phyloP scores from a whole-genome alignment of 148 eudicot genomes.

The Fagopyrum tataricum region DNA sequence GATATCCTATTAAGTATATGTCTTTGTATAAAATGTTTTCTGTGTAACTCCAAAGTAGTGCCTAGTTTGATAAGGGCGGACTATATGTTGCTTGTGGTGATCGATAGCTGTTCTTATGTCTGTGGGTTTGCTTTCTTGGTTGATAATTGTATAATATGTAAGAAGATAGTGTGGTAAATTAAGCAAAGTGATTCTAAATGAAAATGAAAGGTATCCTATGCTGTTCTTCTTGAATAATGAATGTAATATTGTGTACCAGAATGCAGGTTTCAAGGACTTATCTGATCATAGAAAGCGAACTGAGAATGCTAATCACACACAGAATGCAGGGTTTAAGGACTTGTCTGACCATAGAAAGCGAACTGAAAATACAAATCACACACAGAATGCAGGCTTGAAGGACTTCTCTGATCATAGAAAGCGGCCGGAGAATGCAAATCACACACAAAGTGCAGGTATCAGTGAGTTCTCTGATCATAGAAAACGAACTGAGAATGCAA shows the following conservation, averaged over 20 bases:
- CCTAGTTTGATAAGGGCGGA: neutral
- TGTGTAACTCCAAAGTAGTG: neutral
- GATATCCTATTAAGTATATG: neutral
- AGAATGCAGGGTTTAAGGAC: constrained; percentile 17
- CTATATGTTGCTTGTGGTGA: neutral
- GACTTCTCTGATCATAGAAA: constrained; percentile 39
- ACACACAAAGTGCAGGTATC: constrained; percentile 13
- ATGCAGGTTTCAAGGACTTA: constrained; percentile 31
- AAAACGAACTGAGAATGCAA: constrained; percentile 35
- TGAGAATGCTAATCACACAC: constrained; percentile 34
- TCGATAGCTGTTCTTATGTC: neutral
- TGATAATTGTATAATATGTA: neutral
- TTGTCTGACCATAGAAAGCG: constrained; percentile 37
- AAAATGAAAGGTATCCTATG: neutral
- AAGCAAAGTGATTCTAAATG: neutral
- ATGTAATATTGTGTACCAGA: constrained; percentile 32
- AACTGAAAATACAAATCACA: constrained; percentile 33
- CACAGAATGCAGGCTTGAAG: constrained; percentile 10
- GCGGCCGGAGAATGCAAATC: constrained; percentile 32
- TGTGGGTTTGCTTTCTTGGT: neutral
- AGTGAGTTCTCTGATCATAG: constrained; percentile 36
- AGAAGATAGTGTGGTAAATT: neutral
- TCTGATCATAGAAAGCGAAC: constrained; percentile 35
- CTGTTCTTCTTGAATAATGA: constrained; percentile 16
- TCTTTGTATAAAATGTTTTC: neutral